These are phyloP conservation scores for Hysterangium stoloniferum DNA, from an alignment of 768 basidiomycete genomes.

Conservation along the genomic window DNA sequence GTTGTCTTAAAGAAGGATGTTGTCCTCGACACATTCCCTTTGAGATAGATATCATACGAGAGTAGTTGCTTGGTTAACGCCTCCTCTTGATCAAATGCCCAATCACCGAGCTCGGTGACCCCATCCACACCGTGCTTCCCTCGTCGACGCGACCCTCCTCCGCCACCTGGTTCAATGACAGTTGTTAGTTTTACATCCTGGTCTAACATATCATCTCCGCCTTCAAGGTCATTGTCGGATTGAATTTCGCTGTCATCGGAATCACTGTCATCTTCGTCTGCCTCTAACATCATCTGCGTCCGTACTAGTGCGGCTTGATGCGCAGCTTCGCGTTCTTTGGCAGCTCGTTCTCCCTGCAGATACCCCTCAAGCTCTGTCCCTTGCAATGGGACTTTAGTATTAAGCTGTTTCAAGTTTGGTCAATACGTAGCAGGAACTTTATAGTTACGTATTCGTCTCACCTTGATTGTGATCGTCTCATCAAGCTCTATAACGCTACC, in stretches of 20 bases:
- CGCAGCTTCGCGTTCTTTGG: slow-evolving; percentile 78
- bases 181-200: slow-evolving; percentile 24
- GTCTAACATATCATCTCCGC: slow-evolving; percentile 45
- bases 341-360: slow-evolving; percentile 64
- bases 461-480: slow-evolving; percentile 57
- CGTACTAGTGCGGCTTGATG: slow-evolving; percentile 79
- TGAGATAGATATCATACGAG: slow-evolving; percentile 94
- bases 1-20: slow-evolving; percentile 82
- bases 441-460: slow-evolving; percentile 27
- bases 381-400: slow-evolving; percentile 81
- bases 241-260: slow-evolving; percentile 51
- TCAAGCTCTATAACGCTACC: slow-evolving; percentile 83
- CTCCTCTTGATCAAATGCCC: slow-evolving; percentile 72
- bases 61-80: slow-evolving; percentile 63
- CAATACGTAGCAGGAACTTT: neutral
- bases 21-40: slow-evolving; percentile 86
- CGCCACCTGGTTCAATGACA: slow-evolving; percentile 21
- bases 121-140: slow-evolving; percentile 39
- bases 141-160: slow-evolving; percentile 19
- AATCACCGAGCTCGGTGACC: slow-evolving; percentile 45
- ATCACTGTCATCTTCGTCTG: slow-evolving; percentile 66
- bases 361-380: slow-evolving; percentile 83
- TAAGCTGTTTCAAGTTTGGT: slow-evolving; percentile 47
- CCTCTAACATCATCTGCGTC: slow-evolving; percentile 84
- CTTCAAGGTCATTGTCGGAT: slow-evolving; percentile 58